These are phyloP conservation scores for Xerocomus nothofagi DNA, from an alignment of 1,284 basidiomycete genomes.

Conservation along the genomic window DNA sequence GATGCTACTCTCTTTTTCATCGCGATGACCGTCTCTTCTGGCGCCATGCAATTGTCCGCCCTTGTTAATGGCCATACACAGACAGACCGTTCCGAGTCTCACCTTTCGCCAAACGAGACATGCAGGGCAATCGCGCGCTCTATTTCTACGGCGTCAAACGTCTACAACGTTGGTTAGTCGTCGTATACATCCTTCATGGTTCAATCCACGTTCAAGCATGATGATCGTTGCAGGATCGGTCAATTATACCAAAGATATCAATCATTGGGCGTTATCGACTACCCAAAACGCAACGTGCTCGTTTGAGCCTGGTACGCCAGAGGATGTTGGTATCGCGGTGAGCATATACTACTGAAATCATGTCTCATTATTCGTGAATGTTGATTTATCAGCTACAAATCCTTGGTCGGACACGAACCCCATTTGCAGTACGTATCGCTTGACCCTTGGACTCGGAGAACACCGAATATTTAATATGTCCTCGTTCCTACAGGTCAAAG, in stretches of 20 bases:
- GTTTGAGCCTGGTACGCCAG: conserved; percentile 49
- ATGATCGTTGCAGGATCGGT: conserved; percentile 4
- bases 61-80: neutral
- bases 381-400: conserved; percentile 13
- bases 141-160: conserved; percentile 19
- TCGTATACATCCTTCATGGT: neutral
- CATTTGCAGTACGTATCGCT: conserved; percentile 13
- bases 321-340: conserved; percentile 48
- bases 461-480: no score
- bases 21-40: neutral
- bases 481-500: no score
- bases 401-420: conserved; percentile 2
- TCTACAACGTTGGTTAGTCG: conserved; percentile 30
- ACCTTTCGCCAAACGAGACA: neutral
- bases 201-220: neutral
- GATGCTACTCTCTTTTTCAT: neutral
- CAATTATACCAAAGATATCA: conserved; percentile 40
- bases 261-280: conserved; percentile 49
- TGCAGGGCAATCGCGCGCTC: neutral
- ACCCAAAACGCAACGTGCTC: conserved; percentile 44
- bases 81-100: neutral
- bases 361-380: neutral
- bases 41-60: neutral
- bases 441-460: no score
- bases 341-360: conserved; percentile 8